A percentile compares a stretch with the other conserved stretches of the same genome.
Conservation (phyloP, 805 yeast genomes). For the Candida ortonii region DNA sequence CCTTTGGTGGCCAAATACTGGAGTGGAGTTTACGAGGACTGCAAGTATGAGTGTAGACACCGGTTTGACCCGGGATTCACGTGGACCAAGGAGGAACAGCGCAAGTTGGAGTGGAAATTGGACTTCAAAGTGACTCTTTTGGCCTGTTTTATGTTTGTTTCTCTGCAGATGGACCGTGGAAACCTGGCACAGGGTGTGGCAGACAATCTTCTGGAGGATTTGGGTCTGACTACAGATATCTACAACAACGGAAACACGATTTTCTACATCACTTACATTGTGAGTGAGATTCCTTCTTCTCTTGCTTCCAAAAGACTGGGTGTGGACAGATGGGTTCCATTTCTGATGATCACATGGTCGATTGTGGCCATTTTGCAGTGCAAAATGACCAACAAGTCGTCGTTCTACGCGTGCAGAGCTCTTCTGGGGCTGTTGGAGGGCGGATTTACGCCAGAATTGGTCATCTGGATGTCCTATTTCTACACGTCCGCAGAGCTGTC, state of each 20-base stretch:
- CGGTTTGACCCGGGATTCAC: constrained; percentile 36
- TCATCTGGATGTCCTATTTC: constrained; percentile 17
- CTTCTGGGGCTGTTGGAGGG: constrained; percentile 42
- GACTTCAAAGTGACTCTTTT: constrained; percentile 42
- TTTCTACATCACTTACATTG: constrained; percentile 38
- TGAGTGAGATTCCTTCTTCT: constrained; percentile 43
- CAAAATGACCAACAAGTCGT: constrained; percentile 37
- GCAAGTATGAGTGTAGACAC: constrained; percentile 35
- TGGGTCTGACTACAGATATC: constrained; percentile 37
- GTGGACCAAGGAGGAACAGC: constrained; percentile 35
- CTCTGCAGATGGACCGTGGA: constrained; percentile 43
- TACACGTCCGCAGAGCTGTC: constrained; percentile 17
- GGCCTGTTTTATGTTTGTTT: constrained; percentile 41
- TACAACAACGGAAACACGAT: constrained; percentile 54
- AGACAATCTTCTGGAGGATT: constrained; percentile 41
- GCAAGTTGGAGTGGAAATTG: constrained; percentile 28
- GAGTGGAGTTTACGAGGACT: constrained; percentile 30
- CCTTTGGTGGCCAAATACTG: constrained; percentile 34
- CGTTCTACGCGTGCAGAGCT: constrained; percentile 40
- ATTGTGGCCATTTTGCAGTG: constrained; percentile 41
- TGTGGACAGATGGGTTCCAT: constrained; percentile 37
- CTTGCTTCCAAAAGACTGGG: constrained; percentile 40
- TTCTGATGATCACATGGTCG: constrained; percentile 43
- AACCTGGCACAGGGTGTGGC: constrained; percentile 44
- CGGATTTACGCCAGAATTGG: constrained; percentile 34